Evolutionary conservation across 2,329 filamentous ascomycete genomes (phyloP).

Genomic region (Cylindrodendrum hubeiense): DNA sequence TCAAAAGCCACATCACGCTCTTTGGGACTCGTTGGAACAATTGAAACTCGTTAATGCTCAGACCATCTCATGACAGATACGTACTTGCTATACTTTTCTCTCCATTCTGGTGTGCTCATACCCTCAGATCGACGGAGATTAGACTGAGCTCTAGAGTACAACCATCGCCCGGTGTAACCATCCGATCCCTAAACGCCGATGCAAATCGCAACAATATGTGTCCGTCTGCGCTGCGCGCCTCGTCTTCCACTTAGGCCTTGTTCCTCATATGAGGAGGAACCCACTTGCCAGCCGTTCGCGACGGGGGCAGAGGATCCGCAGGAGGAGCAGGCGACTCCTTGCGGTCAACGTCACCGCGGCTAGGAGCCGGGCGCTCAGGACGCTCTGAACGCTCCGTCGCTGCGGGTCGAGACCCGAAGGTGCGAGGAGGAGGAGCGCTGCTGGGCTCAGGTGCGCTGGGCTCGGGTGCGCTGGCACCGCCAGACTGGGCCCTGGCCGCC

Average conservation of each 20-base stretch:
- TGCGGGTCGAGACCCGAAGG: slow-evolving; percentile 52
- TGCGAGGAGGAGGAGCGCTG: slow-evolving; percentile 52
- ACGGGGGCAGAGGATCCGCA: slow-evolving; percentile 64
- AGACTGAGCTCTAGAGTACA: slow-evolving; percentile 55
- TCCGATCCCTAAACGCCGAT: slow-evolving; percentile 53
- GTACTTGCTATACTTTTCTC: slow-evolving; percentile 44
- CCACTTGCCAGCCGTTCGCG: slow-evolving; percentile 69
- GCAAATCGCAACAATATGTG: slow-evolving; percentile 49
- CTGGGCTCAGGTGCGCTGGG: slow-evolving; percentile 38
- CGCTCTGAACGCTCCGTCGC: slow-evolving; percentile 57
- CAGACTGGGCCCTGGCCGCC: slow-evolving; percentile 59
- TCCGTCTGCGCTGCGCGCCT: slow-evolving; percentile 31
- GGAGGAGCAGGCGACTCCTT: slow-evolving; percentile 57
- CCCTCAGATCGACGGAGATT: slow-evolving; percentile 47
- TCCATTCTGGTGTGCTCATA: slow-evolving; percentile 48
- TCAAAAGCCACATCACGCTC: slow-evolving; percentile 8
- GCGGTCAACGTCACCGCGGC: slow-evolving; percentile 43
- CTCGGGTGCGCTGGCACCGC: slow-evolving; percentile 56
- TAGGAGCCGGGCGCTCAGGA: slow-evolving; percentile 49
- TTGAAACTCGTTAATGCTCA: slow-evolving; percentile 44
- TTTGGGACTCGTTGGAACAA: slow-evolving; percentile 28
- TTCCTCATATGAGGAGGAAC: slow-evolving; percentile 63
- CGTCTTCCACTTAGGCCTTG: slow-evolving; percentile 42
- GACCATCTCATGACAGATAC: slow-evolving; percentile 42
- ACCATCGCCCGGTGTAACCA: slow-evolving; percentile 47